phyloP scores from a whole-genome alignment of 108 stramenopile genomes.

The Bacterosira constricta region DNA sequence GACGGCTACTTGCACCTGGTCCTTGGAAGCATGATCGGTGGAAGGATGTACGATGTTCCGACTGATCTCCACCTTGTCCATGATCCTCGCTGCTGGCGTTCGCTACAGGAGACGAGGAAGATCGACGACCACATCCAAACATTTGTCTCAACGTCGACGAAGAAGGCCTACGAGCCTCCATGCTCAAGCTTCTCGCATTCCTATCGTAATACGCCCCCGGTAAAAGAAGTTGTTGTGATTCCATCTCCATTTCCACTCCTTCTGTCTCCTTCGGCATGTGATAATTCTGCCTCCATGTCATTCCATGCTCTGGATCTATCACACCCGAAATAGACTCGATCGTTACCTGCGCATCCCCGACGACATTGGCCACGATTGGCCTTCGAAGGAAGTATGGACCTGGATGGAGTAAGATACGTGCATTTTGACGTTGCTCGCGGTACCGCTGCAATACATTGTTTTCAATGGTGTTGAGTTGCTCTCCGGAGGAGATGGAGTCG shows the following conservation, averaged over 20 bases:
- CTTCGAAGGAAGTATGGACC: conserved; percentile 59
- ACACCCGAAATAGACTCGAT: conserved; percentile 63
- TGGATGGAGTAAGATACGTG: conserved; percentile 63
- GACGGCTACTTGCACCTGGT: no score
- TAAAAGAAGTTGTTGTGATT: background rate
- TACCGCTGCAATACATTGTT: conserved; percentile 21
- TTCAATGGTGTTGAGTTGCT: background rate
- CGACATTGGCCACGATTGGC: conserved; percentile 52
- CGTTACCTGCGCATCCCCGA: conserved; percentile 37
- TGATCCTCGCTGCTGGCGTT: background rate
- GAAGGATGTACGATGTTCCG: conserved; percentile 9
- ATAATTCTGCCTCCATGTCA: conserved; percentile 30
- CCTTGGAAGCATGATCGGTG: conserved; percentile 17
- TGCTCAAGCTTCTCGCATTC: background rate
- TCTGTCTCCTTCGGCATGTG: conserved; percentile 3
- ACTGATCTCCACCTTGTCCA: background rate
- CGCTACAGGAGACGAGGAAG: background rate
- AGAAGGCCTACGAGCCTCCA: conserved; percentile 15
- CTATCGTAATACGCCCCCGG: no score
- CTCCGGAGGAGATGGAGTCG: conserved; percentile 29
- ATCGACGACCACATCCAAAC: conserved; percentile 17
- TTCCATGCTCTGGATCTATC: conserved; percentile 30
- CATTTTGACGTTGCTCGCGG: conserved; percentile 29
- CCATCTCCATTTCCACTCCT: background rate
- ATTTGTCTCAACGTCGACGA: conserved; percentile 26